These are phyloP conservation scores for Jatropha podagrica DNA, from an alignment of 441 rosid species.

Conservation along the genomic window DNA sequence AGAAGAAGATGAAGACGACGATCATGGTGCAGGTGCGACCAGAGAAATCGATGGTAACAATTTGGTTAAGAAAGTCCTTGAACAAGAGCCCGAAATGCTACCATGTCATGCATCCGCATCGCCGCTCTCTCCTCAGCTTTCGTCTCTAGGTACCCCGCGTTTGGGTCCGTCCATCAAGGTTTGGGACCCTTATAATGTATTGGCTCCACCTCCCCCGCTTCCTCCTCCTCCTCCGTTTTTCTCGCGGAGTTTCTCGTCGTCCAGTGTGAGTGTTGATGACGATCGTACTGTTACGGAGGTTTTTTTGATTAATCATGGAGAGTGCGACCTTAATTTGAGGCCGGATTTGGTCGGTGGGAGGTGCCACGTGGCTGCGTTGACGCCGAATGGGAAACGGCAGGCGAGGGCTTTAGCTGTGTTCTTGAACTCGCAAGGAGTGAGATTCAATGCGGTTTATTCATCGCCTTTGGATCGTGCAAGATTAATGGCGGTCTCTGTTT, in stretches of 20 bases:
- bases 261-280: constrained; percentile 30
- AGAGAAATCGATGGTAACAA: constrained; percentile 34
- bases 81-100: constrained; percentile 88
- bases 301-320: constrained; percentile 70
- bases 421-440: constrained; percentile 70
- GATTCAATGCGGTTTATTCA: constrained; percentile 64
- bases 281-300: constrained; percentile 59
- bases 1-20: constrained; percentile 26
- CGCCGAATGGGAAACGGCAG: constrained; percentile 80
- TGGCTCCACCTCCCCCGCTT: constrained; percentile 65
- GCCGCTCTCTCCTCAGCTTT: constrained; percentile 87
- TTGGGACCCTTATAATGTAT: constrained; percentile 95
- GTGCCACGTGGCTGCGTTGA: constrained; percentile 66
- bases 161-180: constrained; percentile 92
- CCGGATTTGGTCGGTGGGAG: constrained; percentile 84
- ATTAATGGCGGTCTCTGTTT: constrained; percentile 76
- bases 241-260: constrained; percentile 40
- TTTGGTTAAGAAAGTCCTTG: constrained; percentile 74
- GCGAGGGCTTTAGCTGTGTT: constrained; percentile 91
- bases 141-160: constrained; percentile 84
- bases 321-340: constrained; percentile 67
- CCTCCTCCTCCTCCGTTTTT: constrained; percentile 48
- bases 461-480: constrained; percentile 89
- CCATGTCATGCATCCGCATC: constrained; percentile 93
- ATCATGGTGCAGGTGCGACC: constrained; percentile 4